phyloP scores from a whole-genome alignment of 2,329 filamentous ascomycete genomes.

The Knufia fluminis region DNA sequence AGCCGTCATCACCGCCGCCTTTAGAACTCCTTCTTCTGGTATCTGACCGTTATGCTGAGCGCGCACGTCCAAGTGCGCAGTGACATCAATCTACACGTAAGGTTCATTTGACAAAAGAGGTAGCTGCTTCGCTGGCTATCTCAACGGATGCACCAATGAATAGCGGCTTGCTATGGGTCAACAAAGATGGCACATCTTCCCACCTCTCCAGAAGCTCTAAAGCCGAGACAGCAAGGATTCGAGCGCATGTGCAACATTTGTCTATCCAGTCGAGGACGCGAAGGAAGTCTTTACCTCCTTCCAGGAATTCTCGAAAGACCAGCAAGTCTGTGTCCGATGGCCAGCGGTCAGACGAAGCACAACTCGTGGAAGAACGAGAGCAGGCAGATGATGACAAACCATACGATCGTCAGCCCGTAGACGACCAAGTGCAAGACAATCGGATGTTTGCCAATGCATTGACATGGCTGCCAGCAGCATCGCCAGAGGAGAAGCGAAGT shows the following conservation, averaged over 20 bases:
- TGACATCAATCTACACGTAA: not conserved
- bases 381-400: constrained; percentile 1
- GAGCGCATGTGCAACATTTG: constrained; percentile 20
- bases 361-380: not conserved
- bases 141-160: constrained; percentile 6
- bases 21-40: not conserved
- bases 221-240: constrained; percentile 19
- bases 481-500: constrained; percentile 16
- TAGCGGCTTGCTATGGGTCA: constrained; percentile 17
- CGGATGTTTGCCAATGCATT: constrained; percentile 2
- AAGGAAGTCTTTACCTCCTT: constrained; percentile 15
- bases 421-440: constrained; percentile 2
- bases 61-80: not conserved
- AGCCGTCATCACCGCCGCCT: not conserved
- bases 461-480: constrained; percentile 12
- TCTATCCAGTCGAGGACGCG: constrained; percentile 10
- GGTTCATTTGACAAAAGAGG: not conserved
- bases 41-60: constrained; percentile 4
- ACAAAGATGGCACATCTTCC: constrained; percentile 15
- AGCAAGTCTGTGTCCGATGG: constrained; percentile 3
- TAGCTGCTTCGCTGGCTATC: constrained; percentile 5
- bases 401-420: not conserved
- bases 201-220: constrained; percentile 19
- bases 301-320: constrained; percentile 9
- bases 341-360: not conserved